A percentile compares a stretch with the other conserved stretches of the same genome.
phyloP scores from a whole-genome alignment of 176 grass and related monocot species.

The Triticum turgidum region DNA sequence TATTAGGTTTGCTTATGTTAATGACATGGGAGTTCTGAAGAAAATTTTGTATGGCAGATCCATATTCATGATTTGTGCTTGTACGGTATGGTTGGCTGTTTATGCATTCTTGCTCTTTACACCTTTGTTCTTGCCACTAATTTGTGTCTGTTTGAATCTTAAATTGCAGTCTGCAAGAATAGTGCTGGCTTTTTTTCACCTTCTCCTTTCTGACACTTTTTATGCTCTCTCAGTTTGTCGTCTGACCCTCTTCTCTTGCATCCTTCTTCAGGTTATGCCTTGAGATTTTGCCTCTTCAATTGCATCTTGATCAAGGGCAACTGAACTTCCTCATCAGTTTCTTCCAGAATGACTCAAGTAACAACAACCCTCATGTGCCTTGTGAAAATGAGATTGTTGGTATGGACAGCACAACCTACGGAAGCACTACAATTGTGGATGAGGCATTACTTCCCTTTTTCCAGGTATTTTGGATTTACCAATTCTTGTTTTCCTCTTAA shows the following conservation, averaged over 20 bases:
- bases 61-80: neutral
- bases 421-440: conserved; percentile 55
- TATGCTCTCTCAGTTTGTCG: conserved; percentile 13
- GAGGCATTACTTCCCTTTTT: conserved; percentile 98
- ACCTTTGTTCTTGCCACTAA: neutral
- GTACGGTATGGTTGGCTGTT: neutral
- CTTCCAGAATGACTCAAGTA: conserved; percentile 62
- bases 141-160: conserved; percentile 1
- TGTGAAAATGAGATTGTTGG: conserved; percentile 41
- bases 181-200: neutral
- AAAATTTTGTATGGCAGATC: conserved; percentile 1
- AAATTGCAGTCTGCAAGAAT: neutral
- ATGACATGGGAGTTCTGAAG: neutral
- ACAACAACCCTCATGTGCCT: conserved; percentile 41
- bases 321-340: conserved; percentile 84
- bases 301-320: conserved; percentile 97
- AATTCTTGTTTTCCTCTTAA: conserved; percentile 5
- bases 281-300: conserved; percentile 80
- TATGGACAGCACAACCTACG: conserved; percentile 40
- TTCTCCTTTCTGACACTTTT: conserved; percentile 8
- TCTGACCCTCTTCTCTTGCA: conserved; percentile 23
- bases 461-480: conserved; percentile 66
- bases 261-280: conserved; percentile 66
- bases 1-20: neutral
- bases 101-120: neutral